Evolutionary conservation across 2,329 filamentous ascomycete species (phyloP), one percentile per base, ranked within the genome.

Genomic region (Neonectria sp.): DNA sequence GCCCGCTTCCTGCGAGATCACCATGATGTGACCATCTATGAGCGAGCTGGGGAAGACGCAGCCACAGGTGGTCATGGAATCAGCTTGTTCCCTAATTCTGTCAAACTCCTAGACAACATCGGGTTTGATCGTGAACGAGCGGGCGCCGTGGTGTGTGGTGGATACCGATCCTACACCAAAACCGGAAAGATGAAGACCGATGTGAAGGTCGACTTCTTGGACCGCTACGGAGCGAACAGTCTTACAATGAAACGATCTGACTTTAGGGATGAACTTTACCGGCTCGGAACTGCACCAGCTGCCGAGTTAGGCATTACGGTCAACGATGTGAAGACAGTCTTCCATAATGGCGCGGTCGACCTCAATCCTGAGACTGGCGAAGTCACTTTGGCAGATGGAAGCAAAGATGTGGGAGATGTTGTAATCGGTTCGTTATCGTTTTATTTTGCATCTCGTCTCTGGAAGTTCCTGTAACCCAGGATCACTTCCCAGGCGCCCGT

Each of bases 61-160:
- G 56, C 62, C 8, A 65, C 62, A n/a, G 62, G 62, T 25, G 55
- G 62, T 17, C 55, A 65, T 31, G 55, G 62, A 5, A 65, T 60
- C 24, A 65, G 49, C 55, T 33, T 65, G 55, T 60, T 65, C 49
- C 55, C 62, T 13, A 65, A 55, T 35, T 55, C 62, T 33, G 55
- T 65, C 13, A 65, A 60, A n/a, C 49, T 60, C 13, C 49, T 60
- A 7, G 48, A 65, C 24, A 65, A 49, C 8, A 49, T 60, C 6
- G 62, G 55, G 2, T 65, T 60, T n/a, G 40, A 65, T 21, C 40
- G 31, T 27, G 55, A 55, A 2, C 43, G 55, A 1, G 55, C 62
- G 9, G 55, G 62, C 17, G 55, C 62, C 1, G 62, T 65, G 37
- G 4, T 25, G 0, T 60, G 62, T 12, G 48, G 55, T 25, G 55